Conservation (phyloP, 192 early-diverging fungal species). For the Anaeromyces robustus region DNA sequence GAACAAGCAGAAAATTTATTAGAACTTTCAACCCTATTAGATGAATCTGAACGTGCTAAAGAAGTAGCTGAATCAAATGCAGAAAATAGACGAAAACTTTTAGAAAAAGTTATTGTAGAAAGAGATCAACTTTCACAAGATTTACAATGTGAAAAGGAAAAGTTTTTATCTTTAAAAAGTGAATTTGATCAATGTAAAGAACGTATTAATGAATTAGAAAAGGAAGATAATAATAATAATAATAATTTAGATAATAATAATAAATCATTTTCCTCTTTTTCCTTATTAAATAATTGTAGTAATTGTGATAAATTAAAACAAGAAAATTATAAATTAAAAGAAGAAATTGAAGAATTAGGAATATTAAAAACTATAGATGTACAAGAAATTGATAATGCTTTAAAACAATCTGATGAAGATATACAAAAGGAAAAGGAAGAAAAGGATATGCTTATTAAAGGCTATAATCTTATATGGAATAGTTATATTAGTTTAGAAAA, state of each 20-base stretch:
- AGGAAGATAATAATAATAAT: background rate
- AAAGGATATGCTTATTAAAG: background rate
- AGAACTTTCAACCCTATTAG: background rate
- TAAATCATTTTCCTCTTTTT: no score
- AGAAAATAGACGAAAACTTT: background rate
- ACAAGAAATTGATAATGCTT: background rate
- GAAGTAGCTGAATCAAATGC: background rate
- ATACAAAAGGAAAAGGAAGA: background rate
- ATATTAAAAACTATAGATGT: background rate
- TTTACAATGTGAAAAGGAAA: background rate
- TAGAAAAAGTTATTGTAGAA: background rate
- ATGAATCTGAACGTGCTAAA: background rate
- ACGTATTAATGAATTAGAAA: background rate
- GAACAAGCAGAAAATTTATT: background rate
- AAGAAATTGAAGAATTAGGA: background rate
- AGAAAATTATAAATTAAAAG: background rate
- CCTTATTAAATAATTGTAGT: background rate
- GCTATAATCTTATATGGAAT: background rate
- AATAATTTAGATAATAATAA: no score
- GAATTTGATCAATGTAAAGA: background rate
- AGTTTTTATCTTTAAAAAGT: background rate
- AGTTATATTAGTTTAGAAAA: background rate
- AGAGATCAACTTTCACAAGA: background rate
- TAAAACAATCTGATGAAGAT: background rate
- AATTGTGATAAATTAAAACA: background rate